Base-by-base conservation (phyloP, 495 filamentous ascomycete genomes). In the Aspergillus campestris region DNA sequence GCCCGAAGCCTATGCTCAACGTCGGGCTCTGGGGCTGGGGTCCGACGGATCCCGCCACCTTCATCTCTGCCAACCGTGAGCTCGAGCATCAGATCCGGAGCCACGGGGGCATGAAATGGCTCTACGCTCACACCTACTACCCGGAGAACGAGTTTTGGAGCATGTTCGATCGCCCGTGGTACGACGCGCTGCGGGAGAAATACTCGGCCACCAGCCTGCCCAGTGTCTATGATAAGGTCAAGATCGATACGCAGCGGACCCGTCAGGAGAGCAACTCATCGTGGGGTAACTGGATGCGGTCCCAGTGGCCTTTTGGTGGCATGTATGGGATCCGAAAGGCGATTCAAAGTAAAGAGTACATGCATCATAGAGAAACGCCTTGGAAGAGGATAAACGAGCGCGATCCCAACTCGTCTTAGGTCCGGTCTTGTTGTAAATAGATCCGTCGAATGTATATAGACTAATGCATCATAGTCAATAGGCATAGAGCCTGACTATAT, bases 81-180 rank as follows among this genome's bases (percentile, higher is more conserved):
- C 57, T 88, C 10, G 84, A 88, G 59, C 46, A 52, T 2, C 77
- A 77, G 40, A 64, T 87, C 10, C 65, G 59, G 13, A 75, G 77
- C 44, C 66, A 86, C 2, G 75, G 79, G 13, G 84, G 84, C 7
- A 66, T 68, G 58, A 74, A 74, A 44, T 73, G 71, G 65, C 58
- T 78, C 6, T 76, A 74, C 47, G 69, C 73, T 11, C 67, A 70
- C 10, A 66, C 67, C 0, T 77, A 70, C 53, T 72, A 70, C 34
- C 51, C 49, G 0, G 63, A 75, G 43, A 43, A 63, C 1, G 69
- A 73, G 18, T 77, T 78, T 54, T 75, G 72, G 70, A 32, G 34
- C 1, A 58, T 68, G 5, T 74, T 71, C 39, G 61, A 74, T 43
- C 50, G 58, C 12, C 27, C 57, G n/a, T 69, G 62, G 61, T 74